Base-by-base conservation (phyloP, 2,329 filamentous ascomycete genomes). In the Chrysoporthe puriensis region DNA sequence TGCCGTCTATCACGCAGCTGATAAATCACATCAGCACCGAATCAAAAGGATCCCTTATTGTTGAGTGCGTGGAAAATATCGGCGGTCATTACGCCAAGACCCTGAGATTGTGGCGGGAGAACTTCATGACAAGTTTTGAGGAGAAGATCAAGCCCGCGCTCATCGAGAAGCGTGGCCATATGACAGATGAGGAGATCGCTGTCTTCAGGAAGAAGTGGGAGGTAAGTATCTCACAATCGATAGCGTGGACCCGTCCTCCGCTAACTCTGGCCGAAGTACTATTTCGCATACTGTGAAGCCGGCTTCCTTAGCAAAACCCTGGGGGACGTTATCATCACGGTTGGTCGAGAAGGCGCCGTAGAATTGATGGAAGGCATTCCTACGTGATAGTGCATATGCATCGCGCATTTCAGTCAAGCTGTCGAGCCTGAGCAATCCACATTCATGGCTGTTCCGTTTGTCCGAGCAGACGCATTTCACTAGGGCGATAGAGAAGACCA, bases 231-330 rank as follows among this genome's bases (percentile, higher is more conserved):
- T 66, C 34, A 66, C 56, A n/a, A 56, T 36, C 13, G 43, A 43
- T 65, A 1, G 58, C 1, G 11, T 56, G 14, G 5, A 13, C 26
- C 50, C 14, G 40, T 11, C n/a, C 3, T 9, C 40, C 60, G 54
- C 70, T 74, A 52, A 74, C 64, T 13, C 21, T 26, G 40, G 34
- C 9, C 43, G 46, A 70, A 88, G 81, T 93, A 92, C 73, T 93
- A 93, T 75, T 93, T 93, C 77, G 83, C 86, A 32, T 93, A 93
- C 75, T 92, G 90, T 70, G 90, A 93, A 76, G 90, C 90, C 50
- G 90, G 90, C 0, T 93, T 93, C 73, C 80, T 85, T 67, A 90
- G 88, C 6, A 92, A 92, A 78, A 91, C 89, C 2, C 76, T 93
- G 26, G 90, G 90, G 2, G 90, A 93, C 77, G 88, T 88, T 1